Evolutionary conservation across 2,329 filamentous ascomycete genomes (phyloP).

Genomic region (Metarhizium anisopliae): DNA sequence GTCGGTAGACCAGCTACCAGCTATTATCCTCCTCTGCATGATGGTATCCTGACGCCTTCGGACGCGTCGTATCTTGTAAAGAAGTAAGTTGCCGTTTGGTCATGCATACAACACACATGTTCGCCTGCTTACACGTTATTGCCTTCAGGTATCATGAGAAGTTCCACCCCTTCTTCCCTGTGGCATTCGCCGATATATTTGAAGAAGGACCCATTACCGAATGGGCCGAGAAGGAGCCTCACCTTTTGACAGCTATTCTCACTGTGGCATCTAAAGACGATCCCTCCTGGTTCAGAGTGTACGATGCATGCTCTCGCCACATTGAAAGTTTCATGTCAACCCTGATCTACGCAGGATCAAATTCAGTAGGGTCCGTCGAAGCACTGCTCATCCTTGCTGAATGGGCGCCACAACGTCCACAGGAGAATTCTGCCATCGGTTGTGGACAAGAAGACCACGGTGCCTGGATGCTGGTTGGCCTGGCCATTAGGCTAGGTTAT

Average conservation of each 20-base stretch:
- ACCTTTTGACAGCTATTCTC: conserved; percentile 60
- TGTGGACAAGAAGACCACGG: conserved; percentile 66
- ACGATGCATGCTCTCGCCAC: conserved; percentile 57
- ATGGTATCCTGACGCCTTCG: conserved; percentile 19
- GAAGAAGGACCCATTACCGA: conserved; percentile 40
- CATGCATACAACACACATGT: not conserved
- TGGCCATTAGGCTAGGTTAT: conserved; percentile 60
- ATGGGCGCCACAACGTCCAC: conserved; percentile 60
- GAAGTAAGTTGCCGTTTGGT: conserved; percentile 13
- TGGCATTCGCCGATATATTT: conserved; percentile 54
- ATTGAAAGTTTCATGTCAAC: conserved; percentile 62
- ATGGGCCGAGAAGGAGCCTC: conserved; percentile 52
- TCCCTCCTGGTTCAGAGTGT: conserved; percentile 52
- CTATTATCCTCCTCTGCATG: conserved; percentile 23
- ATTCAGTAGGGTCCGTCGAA: conserved; percentile 62
- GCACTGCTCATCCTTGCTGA: conserved; percentile 61
- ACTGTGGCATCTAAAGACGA: conserved; percentile 65
- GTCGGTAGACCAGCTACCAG: conserved; percentile 1
- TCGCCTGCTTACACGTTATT: not conserved
- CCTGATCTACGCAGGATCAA: conserved; percentile 57
- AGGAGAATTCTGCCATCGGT: conserved; percentile 54
- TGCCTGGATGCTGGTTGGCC: conserved; percentile 69
- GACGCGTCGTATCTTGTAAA: conserved; percentile 17
- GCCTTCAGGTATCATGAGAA: conserved; percentile 48
- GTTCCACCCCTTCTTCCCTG: conserved; percentile 62